Evolutionary conservation across 2,329 filamentous ascomycete species (phyloP).

Genomic region (Ascochyta clinopodiicola): DNA sequence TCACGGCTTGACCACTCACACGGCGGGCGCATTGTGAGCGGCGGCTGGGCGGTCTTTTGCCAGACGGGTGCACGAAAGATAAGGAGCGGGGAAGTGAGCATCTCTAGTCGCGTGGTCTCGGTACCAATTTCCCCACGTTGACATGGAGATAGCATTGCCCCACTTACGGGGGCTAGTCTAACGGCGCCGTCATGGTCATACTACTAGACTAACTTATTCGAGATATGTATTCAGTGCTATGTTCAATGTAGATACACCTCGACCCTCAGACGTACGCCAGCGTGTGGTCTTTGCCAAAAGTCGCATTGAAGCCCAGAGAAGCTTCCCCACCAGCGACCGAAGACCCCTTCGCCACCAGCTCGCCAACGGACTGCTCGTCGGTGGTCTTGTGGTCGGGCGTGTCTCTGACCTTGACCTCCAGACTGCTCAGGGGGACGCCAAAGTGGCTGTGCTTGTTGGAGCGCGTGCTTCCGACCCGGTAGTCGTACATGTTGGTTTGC

Average conservation of each 20-base stretch:
- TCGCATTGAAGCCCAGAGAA: conserved; percentile 63
- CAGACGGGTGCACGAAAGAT: conserved; percentile 4
- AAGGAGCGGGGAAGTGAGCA: conserved; percentile 6
- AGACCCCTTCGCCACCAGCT: conserved; percentile 76
- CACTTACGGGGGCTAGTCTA: not conserved
- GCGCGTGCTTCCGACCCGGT: conserved; percentile 62
- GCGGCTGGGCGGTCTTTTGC: not conserved
- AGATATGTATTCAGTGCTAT: not conserved
- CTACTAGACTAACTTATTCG: too few species aligned
- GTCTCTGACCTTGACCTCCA: conserved; percentile 78
- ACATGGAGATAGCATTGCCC: not conserved
- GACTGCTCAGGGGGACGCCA: conserved; percentile 77
- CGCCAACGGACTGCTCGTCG: conserved; percentile 57
- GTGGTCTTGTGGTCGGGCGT: conserved; percentile 66
- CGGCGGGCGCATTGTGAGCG: not conserved
- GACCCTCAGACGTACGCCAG: conserved; percentile 58
- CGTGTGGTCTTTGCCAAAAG: conserved; percentile 70
- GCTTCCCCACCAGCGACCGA: conserved; percentile 73
- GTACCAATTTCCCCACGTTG: conserved; percentile 11
- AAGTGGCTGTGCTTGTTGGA: conserved; percentile 68
- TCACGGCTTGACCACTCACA: conserved; percentile 6
- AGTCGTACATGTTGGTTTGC: conserved; percentile 89
- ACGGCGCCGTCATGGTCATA: too few species aligned
- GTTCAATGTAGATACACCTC: not conserved
- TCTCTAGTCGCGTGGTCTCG: conserved; percentile 5